phyloP scores from a whole-genome alignment of 495 filamentous ascomycete species.

The Lindgomyces ingoldianus region DNA sequence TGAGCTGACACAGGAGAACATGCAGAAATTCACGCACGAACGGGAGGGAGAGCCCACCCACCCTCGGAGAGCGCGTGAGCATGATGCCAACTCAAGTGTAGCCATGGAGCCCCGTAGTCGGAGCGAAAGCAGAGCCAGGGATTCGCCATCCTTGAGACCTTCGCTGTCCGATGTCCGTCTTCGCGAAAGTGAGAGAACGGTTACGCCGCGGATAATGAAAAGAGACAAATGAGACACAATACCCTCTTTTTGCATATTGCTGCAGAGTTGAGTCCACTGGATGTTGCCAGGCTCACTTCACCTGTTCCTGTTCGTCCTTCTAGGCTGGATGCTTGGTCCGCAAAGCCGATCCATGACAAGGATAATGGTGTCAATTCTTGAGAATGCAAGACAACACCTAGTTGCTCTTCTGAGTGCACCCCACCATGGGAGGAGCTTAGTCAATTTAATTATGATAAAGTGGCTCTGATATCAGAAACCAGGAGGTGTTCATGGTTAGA shows the following conservation, averaged over 20 bases:
- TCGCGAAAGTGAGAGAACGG: slow-evolving; percentile 13
- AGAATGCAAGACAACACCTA: too few species aligned
- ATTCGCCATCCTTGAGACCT: neutral
- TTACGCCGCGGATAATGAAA: neutral
- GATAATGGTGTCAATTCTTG: too few species aligned
- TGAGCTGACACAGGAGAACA: slow-evolving; percentile 27
- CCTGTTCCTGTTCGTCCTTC: too few species aligned
- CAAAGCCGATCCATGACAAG: too few species aligned
- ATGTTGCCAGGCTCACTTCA: too few species aligned
- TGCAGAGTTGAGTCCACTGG: too few species aligned
- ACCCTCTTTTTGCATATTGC: neutral
- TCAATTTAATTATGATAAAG: neutral
- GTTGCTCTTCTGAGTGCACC: too few species aligned
- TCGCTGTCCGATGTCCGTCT: neutral
- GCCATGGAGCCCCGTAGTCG: slow-evolving; percentile 3
- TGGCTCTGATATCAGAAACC: slow-evolving; percentile 1
- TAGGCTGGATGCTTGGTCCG: too few species aligned
- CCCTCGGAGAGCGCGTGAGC: neutral
- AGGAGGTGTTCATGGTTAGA: too few species aligned
- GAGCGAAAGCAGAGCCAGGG: neutral
- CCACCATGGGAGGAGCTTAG: too few species aligned
- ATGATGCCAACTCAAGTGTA: neutral
- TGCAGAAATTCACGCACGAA: slow-evolving; percentile 18
- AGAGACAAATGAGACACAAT: slow-evolving; percentile 5
- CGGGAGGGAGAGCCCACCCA: neutral